Base-by-base conservation (phyloP, 768 basidiomycete genomes). In the Hericium rajendrae region DNA sequence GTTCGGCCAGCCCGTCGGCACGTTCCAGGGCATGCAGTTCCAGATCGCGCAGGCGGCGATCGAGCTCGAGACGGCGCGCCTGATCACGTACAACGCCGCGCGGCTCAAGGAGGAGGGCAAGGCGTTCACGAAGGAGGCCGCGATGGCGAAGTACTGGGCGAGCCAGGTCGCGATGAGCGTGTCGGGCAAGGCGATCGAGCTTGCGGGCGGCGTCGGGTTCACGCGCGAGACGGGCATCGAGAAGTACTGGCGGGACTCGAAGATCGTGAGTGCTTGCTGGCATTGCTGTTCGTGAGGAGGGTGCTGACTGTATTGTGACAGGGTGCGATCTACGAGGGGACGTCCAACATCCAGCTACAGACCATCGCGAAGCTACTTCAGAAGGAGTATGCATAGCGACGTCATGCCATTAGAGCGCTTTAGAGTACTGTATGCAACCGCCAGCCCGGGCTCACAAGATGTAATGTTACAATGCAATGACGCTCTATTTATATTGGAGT, bases 281-380 rank as follows among this genome's bases (percentile, higher is more conserved):
- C 43, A 32, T 22, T 24, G 22, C 20, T 12, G 11, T 39, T n/a
- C 6, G 48, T 18, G 16, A 38, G 20, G 50, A 32, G 18, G 20
- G 37, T 3, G 40, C 56, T 1, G 54, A 51, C 18, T 38, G 39
- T 2, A n/a, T 53, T 38, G 48, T 11, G 38, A 22, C 57, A 92
- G 89, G 90, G 91, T 26, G 88, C 90, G 2, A 92, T 93, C 54
- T 93, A 93, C 64, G 91, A 94, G 66, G 93, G 95, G 40, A 97
- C 95, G 48, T 92, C 88, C n/a, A 99, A 98, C 69, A 98, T 99
- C 58, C 97, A 98, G 70, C 75, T 97, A 38, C 86, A 94, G 71
- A 99, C 97, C 0, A 97, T 99, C 65, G 91, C 94, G 4, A 95
- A 88, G 72, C 84, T 88, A 60, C 80, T 95, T 56, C 88, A 93